These are phyloP conservation scores for Aspergillus bertholletiae DNA, from an alignment of 495 filamentous ascomycete genomes.

Conservation along the genomic window DNA sequence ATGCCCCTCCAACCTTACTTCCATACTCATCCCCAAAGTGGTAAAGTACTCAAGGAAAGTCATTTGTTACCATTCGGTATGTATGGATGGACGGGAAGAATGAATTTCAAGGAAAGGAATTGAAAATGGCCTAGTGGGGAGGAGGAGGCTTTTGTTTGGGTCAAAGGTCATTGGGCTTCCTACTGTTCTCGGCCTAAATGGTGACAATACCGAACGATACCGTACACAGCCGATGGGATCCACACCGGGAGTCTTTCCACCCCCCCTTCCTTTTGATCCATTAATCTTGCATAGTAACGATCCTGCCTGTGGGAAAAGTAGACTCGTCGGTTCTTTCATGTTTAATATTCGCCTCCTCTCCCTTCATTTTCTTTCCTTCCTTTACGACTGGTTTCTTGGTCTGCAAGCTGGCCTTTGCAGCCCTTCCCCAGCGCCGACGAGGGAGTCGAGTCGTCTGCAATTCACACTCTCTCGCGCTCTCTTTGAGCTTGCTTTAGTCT, in stretches of 20 bases:
- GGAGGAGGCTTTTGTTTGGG: slow-evolving; percentile 3
- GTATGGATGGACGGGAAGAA: neutral
- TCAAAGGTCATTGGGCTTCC: slow-evolving; percentile 11
- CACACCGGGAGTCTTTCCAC: neutral
- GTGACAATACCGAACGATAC: neutral
- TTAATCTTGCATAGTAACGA: slow-evolving; percentile 1
- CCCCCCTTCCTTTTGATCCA: slow-evolving; percentile 9
- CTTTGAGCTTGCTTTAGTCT: no score
- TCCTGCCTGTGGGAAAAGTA: neutral
- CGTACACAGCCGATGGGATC: neutral
- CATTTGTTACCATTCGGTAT: no score
- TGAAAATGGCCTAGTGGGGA: neutral
- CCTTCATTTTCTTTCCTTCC: slow-evolving; percentile 3
- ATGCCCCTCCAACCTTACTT: no score
- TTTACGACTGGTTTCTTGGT: slow-evolving; percentile 16
- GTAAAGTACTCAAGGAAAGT: no score
- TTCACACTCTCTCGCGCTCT: slow-evolving; percentile 1
- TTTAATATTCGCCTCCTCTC: slow-evolving; percentile 4
- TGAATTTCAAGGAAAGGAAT: neutral
- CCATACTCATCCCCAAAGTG: no score
- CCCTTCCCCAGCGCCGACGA: neutral
- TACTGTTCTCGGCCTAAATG: slow-evolving; percentile 5
- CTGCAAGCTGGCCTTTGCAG: slow-evolving; percentile 30
- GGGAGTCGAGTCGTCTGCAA: neutral
- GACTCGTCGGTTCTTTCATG: slow-evolving; percentile 2